Evolutionary conservation across 768 basidiomycete genomes (phyloP).

Genomic region (Lyophyllum semitale): DNA sequence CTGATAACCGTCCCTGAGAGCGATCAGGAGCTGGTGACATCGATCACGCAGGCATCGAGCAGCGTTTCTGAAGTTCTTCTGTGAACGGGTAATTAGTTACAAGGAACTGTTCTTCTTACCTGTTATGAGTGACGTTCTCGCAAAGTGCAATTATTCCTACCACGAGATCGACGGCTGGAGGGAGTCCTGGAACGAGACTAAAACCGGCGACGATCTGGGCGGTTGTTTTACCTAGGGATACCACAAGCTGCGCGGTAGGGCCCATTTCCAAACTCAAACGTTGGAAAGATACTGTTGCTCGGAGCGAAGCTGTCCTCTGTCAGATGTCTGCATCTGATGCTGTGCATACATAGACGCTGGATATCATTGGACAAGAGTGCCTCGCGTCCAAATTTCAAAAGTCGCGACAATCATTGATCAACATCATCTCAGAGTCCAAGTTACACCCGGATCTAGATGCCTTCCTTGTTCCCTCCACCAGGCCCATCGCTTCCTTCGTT

Average conservation of each 20-base stretch:
- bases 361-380: too few species aligned
- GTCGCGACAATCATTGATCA: not conserved
- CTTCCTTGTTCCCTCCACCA: constrained; percentile 32
- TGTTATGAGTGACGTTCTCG: constrained; percentile 49
- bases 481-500: constrained; percentile 55
- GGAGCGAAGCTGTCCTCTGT: not conserved
- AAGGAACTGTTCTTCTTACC: constrained; percentile 27
- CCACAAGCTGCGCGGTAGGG: constrained; percentile 11
- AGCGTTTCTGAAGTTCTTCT: constrained; percentile 33
- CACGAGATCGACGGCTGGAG: constrained; percentile 40
- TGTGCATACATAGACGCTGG: constrained; percentile 3
- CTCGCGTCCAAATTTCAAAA: too few species aligned
- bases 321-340: not conserved
- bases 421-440: too few species aligned
- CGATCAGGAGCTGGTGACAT: constrained; percentile 42
- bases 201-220: constrained; percentile 50
- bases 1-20: constrained; percentile 35
- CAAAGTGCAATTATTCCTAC: constrained; percentile 47
- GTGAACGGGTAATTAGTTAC: constrained; percentile 2
- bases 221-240: constrained; percentile 35
- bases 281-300: not conserved
- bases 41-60: constrained; percentile 47
- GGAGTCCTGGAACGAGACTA: constrained; percentile 49
- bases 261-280: constrained; percentile 1
- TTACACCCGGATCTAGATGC: too few species aligned